These are phyloP conservation scores for Gossypium sturtianum DNA, from an alignment of 345 rosid species.

Conservation along the genomic window DNA sequence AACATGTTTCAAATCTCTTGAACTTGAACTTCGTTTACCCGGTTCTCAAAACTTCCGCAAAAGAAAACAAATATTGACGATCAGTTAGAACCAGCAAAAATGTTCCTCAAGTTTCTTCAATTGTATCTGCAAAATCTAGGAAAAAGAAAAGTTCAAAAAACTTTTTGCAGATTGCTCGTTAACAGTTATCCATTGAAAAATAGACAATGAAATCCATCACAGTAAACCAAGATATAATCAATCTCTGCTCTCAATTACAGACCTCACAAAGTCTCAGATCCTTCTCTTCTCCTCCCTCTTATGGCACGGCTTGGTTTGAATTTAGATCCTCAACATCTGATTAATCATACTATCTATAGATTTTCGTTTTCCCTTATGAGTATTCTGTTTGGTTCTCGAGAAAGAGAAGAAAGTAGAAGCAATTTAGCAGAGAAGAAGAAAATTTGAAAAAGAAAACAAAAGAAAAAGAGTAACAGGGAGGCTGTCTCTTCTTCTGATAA, in stretches of 20 bases:
- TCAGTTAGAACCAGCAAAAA: not conserved
- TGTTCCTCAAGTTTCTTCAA: not conserved
- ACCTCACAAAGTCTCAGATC: constrained; percentile 14
- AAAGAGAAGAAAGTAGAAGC: constrained; percentile 28
- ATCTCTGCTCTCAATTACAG: constrained; percentile 15
- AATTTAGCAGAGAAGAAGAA: constrained; percentile 24
- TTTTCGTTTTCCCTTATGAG: not conserved
- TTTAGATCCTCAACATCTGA: constrained; percentile 29
- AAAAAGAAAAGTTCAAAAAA: not conserved
- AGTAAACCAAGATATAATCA: not conserved
- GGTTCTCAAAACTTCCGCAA: constrained; percentile 5
- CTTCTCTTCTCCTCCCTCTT: not conserved
- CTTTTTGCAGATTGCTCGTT: not conserved
- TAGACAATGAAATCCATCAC: not conserved
- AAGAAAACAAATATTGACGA: constrained; percentile 13
- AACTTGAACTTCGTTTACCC: not conserved
- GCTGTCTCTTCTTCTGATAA: constrained; percentile 12
- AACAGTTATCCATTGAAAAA: not conserved
- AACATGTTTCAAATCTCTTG: constrained; percentile 3
- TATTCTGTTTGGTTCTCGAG: constrained; percentile 27
- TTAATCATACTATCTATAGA: constrained; percentile 7
- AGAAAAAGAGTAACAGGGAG: constrained; percentile 1
- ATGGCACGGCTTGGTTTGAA: constrained; percentile 16
- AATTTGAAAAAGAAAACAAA: constrained; percentile 3
- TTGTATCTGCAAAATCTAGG: constrained; percentile 18